These are phyloP conservation scores for Symmetrospora coprosmae DNA, from an alignment of 768 basidiomycete genomes.

Conservation along the genomic window DNA sequence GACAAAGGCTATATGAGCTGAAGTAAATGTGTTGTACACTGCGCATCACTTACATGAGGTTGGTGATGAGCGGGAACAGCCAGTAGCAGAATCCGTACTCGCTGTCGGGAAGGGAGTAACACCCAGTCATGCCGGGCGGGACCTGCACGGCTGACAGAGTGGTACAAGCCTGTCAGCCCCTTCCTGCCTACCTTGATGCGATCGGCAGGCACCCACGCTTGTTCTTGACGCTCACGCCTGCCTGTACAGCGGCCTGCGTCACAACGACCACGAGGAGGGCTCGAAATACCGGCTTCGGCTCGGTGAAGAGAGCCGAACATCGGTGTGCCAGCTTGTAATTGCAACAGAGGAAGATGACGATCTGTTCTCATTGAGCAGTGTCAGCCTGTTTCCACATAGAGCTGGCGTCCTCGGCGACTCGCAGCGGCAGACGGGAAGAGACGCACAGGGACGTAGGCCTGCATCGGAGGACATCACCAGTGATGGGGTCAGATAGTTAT, in stretches of 20 bases:
- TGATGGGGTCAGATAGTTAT: neutral
- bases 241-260: slow-evolving; percentile 7
- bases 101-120: neutral
- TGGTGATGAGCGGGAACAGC: slow-evolving; percentile 9
- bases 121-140: slow-evolving; percentile 7
- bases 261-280: neutral
- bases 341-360: slow-evolving; percentile 19
- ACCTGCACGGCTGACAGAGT: slow-evolving; percentile 3
- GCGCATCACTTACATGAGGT: slow-evolving; percentile 1
- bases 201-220: neutral
- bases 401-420: too few relatives aligned
- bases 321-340: slow-evolving; percentile 19
- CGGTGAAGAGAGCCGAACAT: neutral
- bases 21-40: neutral
- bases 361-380: neutral
- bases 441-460: slow-evolving; percentile 10
- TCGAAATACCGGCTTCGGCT: neutral
- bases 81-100: slow-evolving; percentile 13
- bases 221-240: slow-evolving; percentile 2
- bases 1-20: neutral
- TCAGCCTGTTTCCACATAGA: neutral
- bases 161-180: neutral
- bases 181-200: neutral
- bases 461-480: neutral
- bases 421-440: neutral